Evolutionary conservation across 257 asterid species (phyloP), one percentile per base, ranked within the genome.

Genomic region (Forsythia viridissima): DNA sequence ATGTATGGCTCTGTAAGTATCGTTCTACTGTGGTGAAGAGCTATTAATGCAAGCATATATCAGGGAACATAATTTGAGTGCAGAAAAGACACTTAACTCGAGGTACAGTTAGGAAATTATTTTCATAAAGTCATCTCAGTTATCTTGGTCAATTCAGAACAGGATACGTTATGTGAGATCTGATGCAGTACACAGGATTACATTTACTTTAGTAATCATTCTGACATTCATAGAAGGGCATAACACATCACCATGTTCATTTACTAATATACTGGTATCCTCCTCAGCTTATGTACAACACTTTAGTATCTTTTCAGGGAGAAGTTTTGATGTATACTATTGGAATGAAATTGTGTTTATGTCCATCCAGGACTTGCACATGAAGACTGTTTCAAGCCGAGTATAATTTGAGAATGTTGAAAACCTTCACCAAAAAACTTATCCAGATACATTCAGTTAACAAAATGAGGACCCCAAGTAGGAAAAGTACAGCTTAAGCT

Each of bases 11-110:
- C 43, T 40, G 57, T n/a, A 39, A 72, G 65, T 57, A 63, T 51
- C 73, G 20, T 44, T 70, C 70, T n/a, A 43, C 77, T 36, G 52
- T 67, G 34, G 68, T 61, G 71, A 66, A 68, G 44, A 59, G 41
- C 61, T 42, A 40, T 37, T 34, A 8, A 24, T 75, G 43, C 55
- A 3, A 37, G 12, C 34, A 70, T 39, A 30, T 39, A 46, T 71
- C 71, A 52, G 39, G 39, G 21, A 38, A 34, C 20, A 51, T 66
- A 38, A 55, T 78, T 48, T 44, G 48, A 43, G 39, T 21, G 59
- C 77, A 59, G 77, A 73, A 37, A 34, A 8, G 13, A 10, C 18
- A 43, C 9, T 30, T 11, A 71, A n/a, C n/a, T 65, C 43, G 21
- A 77, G 44, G 10, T 24, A 72, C 37, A 65, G 36, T 7, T 61